These are phyloP conservation scores for Vigna angularis DNA, from an alignment of 306 rosid genomes.

Conservation along the genomic window DNA sequence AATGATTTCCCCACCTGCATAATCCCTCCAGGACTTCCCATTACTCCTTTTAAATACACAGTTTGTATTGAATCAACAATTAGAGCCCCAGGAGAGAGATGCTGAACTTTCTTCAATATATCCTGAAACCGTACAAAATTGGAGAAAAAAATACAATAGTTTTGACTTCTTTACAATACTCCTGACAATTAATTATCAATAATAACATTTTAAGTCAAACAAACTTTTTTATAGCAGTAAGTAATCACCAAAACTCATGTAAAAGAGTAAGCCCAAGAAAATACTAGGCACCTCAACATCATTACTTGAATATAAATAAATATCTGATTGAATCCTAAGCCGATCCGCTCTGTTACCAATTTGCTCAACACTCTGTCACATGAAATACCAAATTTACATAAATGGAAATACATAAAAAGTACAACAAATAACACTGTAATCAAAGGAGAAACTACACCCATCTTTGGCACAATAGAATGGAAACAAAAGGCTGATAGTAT, in stretches of 20 bases:
- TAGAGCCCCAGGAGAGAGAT: conserved; percentile 75
- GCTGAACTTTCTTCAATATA: conserved; percentile 76
- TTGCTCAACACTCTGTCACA: conserved; percentile 86
- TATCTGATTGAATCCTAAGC: conserved; percentile 66
- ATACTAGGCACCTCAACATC: conserved; percentile 73
- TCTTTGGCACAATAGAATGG: neutral
- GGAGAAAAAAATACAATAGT: conserved; percentile 26
- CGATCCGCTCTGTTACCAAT: conserved; percentile 95
- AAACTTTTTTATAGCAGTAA: conserved; percentile 12
- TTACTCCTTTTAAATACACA: conserved; percentile 79
- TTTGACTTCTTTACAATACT: conserved; percentile 23
- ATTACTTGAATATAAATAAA: conserved; percentile 86
- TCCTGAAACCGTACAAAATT: conserved; percentile 60
- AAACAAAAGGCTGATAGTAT: conserved; percentile 3
- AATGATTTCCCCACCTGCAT: conserved; percentile 62
- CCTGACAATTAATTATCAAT: conserved; percentile 7
- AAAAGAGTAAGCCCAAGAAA: conserved; percentile 20
- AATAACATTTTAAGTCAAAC: neutral
- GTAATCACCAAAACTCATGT: conserved; percentile 15
- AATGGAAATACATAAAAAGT: conserved; percentile 21
- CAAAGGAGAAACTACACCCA: conserved; percentile 26
- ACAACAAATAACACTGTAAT: conserved; percentile 22
- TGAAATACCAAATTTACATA: conserved; percentile 28
- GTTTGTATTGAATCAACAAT: conserved; percentile 94
- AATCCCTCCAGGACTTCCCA: conserved; percentile 92